Percentiles rank a stretch among this genome's conserved stretches.
phyloP scores from a whole-genome alignment of 371 early-diverging fungal genomes.

The Funneliformis caledonium region DNA sequence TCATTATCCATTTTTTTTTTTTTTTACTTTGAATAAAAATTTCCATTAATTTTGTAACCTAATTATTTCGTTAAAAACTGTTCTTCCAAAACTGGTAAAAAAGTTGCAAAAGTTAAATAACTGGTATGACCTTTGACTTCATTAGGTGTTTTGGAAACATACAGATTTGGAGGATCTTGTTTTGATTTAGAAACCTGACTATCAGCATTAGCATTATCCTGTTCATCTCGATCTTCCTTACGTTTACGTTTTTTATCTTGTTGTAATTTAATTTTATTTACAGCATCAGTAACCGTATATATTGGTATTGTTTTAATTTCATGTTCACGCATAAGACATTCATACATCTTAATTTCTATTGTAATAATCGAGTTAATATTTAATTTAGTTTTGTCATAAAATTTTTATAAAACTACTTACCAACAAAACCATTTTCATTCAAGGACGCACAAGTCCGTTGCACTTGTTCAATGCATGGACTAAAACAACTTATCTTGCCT shows the following conservation, averaged over 20 bases:
- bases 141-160: constrained; percentile 51
- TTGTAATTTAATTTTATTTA: constrained; percentile 44
- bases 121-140: constrained; percentile 86
- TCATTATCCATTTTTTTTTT: too few relatives aligned
- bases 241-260: constrained; percentile 40
- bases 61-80: too few relatives aligned
- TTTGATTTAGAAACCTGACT: constrained; percentile 49
- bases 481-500: constrained; percentile 90
- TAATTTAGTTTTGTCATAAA: background rate
- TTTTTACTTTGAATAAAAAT: too few relatives aligned
- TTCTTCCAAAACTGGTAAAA: constrained; percentile 55
- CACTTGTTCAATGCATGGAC: constrained; percentile 97
- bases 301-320: constrained; percentile 57
- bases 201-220: constrained; percentile 45
- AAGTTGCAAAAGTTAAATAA: constrained; percentile 90
- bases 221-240: constrained; percentile 30
- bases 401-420: constrained; percentile 47
- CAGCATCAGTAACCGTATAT: constrained; percentile 57
- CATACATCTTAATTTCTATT: constrained; percentile 82
- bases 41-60: too few relatives aligned
- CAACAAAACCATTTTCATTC: constrained; percentile 77
- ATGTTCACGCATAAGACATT: constrained; percentile 71
- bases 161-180: constrained; percentile 45
- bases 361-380: background rate
- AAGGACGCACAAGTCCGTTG: constrained; percentile 76